Base-by-base conservation (phyloP, 2,329 filamentous ascomycete genomes). In the Colletotrichum neosansevieriae region DNA sequence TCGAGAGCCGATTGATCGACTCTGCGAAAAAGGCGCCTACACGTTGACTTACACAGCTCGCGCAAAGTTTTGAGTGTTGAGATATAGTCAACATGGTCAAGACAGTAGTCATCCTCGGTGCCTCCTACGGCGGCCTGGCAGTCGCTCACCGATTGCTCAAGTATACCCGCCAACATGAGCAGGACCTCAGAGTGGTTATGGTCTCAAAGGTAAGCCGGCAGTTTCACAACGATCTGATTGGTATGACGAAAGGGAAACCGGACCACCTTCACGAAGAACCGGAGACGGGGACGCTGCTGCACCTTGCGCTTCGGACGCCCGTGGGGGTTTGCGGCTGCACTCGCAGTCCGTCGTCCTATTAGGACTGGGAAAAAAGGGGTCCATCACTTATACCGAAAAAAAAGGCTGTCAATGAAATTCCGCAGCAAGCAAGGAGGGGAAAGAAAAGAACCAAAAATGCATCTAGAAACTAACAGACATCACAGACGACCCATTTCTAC, bases 401-500 rank as follows among this genome's bases (percentile, higher is more conserved):
- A 29, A 6, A 2, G 29, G 29, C 29, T 29, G 29, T 29, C 6
- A 4, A 29, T 29, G 29, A 29, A 9, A 29, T 29, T 29, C 29
- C 17, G 24, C 19, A 13, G 38, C 49, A 12, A n/a, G 44, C 29
- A 12, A 9, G 34, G 9, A 38, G 36, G 36, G 15, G 15, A 34
- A 17, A 13, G 29, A 19, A 7, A 47, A 47, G 44, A 24, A 7
- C 24, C 12, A 13, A 40, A 4, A 7, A 24, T 3, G 38, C 7
- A 7, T 13, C n/a, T 3, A n/a, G 32, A 38, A 21, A 47, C 66
- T 67, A 36, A 69, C 40, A 17, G 29, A 17, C 12, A 50, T 60
- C 47, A 51, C 72, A 88, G 84, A 88, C 83, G 72, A 83, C 80
- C 70, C 85, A 89, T 72, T 85, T 89, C 71, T 89, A 83, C 79